A percentile compares a stretch with the other conserved stretches of the same genome.
These are phyloP conservation scores for Malus hybrid DNA, from an alignment of 331 rosid species.

Conservation along the genomic window DNA sequence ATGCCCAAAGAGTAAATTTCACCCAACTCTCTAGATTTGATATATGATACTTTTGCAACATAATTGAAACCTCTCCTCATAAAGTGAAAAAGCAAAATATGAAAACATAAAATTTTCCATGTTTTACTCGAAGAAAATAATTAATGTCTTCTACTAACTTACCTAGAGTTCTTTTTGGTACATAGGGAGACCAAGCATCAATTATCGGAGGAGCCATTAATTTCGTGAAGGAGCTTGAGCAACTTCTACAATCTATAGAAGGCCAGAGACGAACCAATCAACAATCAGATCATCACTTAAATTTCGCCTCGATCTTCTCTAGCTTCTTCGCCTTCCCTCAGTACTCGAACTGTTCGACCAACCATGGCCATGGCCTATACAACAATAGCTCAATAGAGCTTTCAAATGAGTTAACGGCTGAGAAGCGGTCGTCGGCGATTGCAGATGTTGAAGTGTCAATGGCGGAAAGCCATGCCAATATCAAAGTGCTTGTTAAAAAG, in stretches of 20 bases:
- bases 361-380: background rate
- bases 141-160: background rate
- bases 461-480: constrained; percentile 32
- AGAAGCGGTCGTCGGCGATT: constrained; percentile 8
- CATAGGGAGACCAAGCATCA: constrained; percentile 44
- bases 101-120: background rate
- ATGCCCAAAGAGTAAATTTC: constrained; percentile 49
- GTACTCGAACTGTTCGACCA: constrained; percentile 12
- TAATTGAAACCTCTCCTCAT: background rate
- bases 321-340: constrained; percentile 30
- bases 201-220: constrained; percentile 36
- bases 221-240: constrained; percentile 38
- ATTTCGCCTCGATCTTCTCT: constrained; percentile 6
- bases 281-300: background rate
- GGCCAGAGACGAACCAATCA: constrained; percentile 11
- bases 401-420: constrained; percentile 4
- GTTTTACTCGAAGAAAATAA: background rate
- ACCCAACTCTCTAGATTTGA: background rate
- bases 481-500: constrained; percentile 23
- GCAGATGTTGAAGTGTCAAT: constrained; percentile 40
- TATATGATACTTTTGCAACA: background rate
- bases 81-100: background rate
- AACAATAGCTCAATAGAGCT: background rate
- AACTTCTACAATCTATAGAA: constrained; percentile 24
- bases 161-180: background rate